Evolutionary conservation across 2,329 filamentous ascomycete genomes (phyloP), one percentile per base, ranked within the genome.

Genomic region (Trichoderma sp.): DNA sequence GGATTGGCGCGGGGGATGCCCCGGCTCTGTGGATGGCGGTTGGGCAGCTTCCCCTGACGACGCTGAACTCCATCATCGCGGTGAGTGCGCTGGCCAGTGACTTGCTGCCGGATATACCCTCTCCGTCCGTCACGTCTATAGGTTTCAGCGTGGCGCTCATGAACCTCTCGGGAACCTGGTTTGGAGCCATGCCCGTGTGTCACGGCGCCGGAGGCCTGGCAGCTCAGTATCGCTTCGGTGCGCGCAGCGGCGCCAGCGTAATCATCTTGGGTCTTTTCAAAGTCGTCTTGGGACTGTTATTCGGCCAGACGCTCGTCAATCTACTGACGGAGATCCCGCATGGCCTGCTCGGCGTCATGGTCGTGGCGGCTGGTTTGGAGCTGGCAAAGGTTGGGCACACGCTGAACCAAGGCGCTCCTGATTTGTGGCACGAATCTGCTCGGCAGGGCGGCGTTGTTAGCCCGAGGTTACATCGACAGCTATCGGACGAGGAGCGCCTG

Each of bases 111-210:
- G 81, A 87, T 1, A 80, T 91, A 3, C 86, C 87, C 0, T 73
- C 89, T 0, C 93, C 93, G 0, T 88, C 88, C 0, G 90, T 93
- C 6, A 95, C 93, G 0, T 85, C 89, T 0, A 84, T 98, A 35
- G 95, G 94, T 1, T 78, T 94, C 70, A 97, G 93, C 67, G 92
- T 98, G 4, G 90, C 91, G 0, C 75, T 84, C 2, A 96, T 97
- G 88, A 98, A 98, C 77, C 82, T 97, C 4, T 78, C 91, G 1
- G 91, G 92, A 19, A 94, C 92, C 75, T 97, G 93, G 92, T 96
- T 97, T 75, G 94, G 94, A 59, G 92, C 91, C 5, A 98, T 97
- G 96, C 96, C 95, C 3, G 89, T 96, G 4, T 98, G 96, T 76
- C 96, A 98, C 77, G 95, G 95, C 5, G 93, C 93, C 0, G 95